Evolutionary conservation across 2,329 filamentous ascomycete species (phyloP), one percentile per base, ranked within the genome.

Genomic region (Botrytis squamosa): DNA sequence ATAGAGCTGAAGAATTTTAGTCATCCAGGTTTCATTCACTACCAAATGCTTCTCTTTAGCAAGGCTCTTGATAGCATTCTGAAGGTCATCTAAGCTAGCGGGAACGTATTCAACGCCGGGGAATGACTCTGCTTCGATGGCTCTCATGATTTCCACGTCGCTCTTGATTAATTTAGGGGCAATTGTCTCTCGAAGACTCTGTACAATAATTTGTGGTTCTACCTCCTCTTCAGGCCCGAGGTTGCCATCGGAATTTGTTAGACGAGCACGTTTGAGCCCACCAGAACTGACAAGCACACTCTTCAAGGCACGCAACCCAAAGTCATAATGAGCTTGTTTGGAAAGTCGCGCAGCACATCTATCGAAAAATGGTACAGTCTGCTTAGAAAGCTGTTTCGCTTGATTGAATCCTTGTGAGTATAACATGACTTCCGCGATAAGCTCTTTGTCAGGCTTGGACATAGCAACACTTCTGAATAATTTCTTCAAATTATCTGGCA

Each of bases 321-420:
- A 99, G 83, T 99, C 96, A 83, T 99, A 99, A 82, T 99, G 96
- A 1, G 97, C 95, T 83, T 99, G 97, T 82, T 98, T 98, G 1
- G 95, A 97, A 42, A 99, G 85, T 75, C 88, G 88, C 38, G 85
- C 87, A 12, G 93, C 86, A 82, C 97, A 99, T 80, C 92, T 91
- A 81, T 99, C 96, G 84, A 99, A 99, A 87, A 99, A 99, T 0
- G 96, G 97, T 38, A 99, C 96, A 0, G 95, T 97, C 79, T 98
- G 94, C 81, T 95, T 96, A 2, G 96, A 97, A 8, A 99, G 87
- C 74, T 91, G 86, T 84, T 98, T 99, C 52, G 96, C 96, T 82
- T 97, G 94, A 80, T 93, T 97, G 87, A 99, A 99, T 81, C 96
- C 96, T 83, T 99, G 96, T 1, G 97, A 99, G 87, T 98, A 99